phyloP scores from a whole-genome alignment of 805 yeast species.

The Cyberlindnera mycetangii region DNA sequence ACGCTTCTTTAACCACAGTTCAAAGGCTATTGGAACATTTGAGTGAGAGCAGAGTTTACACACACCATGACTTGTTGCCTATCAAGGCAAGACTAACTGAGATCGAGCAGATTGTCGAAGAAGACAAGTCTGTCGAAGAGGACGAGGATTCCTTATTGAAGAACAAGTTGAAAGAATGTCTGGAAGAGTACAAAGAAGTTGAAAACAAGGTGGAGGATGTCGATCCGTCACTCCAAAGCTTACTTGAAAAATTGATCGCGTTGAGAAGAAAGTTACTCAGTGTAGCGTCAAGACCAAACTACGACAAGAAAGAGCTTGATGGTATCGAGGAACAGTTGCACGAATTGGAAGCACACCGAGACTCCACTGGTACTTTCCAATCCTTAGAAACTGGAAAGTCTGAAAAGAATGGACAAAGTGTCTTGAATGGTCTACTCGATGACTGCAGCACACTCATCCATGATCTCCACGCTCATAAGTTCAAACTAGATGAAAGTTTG shows the following conservation, averaged over 20 bases:
- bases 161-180: conserved; percentile 63
- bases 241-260: conserved; percentile 58
- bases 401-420: conserved; percentile 40
- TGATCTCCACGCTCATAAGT: conserved; percentile 53
- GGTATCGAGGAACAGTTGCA: conserved; percentile 37
- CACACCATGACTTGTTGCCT: conserved; percentile 79
- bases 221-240: conserved; percentile 45
- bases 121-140: conserved; percentile 27
- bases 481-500: conserved; percentile 47
- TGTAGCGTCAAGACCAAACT: conserved; percentile 40
- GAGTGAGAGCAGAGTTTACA: conserved; percentile 75
- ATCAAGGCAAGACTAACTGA: conserved; percentile 71
- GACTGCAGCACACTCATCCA: conserved; percentile 74
- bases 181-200: conserved; percentile 52
- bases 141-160: conserved; percentile 63
- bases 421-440: conserved; percentile 72
- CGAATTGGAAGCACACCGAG: conserved; percentile 47
- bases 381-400: conserved; percentile 34
- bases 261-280: conserved; percentile 62
- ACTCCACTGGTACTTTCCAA: conserved; percentile 52
- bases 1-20: conserved; percentile 84
- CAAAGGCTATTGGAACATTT: conserved; percentile 80
- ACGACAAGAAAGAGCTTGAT: conserved; percentile 31
- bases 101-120: conserved; percentile 55
- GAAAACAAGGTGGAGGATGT: conserved; percentile 54